Percentiles rank a stretch among this genome's conserved stretches.
These are phyloP conservation scores for Penicillium brasilianum DNA, from an alignment of 2,329 filamentous ascomycete genomes.

Conservation along the genomic window DNA sequence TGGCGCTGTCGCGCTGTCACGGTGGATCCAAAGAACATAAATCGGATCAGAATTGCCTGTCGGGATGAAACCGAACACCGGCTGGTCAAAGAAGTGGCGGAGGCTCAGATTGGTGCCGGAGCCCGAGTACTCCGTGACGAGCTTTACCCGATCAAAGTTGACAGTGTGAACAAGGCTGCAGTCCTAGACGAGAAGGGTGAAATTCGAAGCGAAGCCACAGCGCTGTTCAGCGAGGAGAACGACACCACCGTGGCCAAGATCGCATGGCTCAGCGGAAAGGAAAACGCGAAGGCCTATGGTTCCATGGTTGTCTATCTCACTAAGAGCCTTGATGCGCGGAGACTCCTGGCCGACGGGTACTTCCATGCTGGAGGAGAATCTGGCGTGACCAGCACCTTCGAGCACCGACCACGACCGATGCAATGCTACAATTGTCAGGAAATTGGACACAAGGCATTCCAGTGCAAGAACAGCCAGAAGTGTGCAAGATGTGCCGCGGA, in stretches of 20 bases:
- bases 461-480: constrained; percentile 34
- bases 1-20: constrained; percentile 21
- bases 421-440: constrained; percentile 39
- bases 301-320: constrained; percentile 32
- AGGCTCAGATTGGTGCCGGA: constrained; percentile 17
- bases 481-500: constrained; percentile 22
- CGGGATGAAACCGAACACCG: constrained; percentile 10
- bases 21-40: constrained; percentile 20
- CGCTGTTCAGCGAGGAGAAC: constrained; percentile 28
- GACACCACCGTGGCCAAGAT: constrained; percentile 28
- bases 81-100: constrained; percentile 21
- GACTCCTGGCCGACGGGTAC: constrained; percentile 28
- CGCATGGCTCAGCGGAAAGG: constrained; percentile 31
- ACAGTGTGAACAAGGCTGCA: constrained; percentile 1
- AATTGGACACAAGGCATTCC: constrained; percentile 34
- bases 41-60: constrained; percentile 24
- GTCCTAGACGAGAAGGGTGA: constrained; percentile 17
- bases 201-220: constrained; percentile 17
- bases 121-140: constrained; percentile 23
- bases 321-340: constrained; percentile 27
- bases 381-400: constrained; percentile 25
- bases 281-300: constrained; percentile 27
- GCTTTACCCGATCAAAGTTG: constrained; percentile 27
- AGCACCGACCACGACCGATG: constrained; percentile 26
- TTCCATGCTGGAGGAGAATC: constrained; percentile 30